These are phyloP conservation scores for Sugiyamaella mastotermitis DNA, from an alignment of 805 yeast species.

Conservation along the genomic window DNA sequence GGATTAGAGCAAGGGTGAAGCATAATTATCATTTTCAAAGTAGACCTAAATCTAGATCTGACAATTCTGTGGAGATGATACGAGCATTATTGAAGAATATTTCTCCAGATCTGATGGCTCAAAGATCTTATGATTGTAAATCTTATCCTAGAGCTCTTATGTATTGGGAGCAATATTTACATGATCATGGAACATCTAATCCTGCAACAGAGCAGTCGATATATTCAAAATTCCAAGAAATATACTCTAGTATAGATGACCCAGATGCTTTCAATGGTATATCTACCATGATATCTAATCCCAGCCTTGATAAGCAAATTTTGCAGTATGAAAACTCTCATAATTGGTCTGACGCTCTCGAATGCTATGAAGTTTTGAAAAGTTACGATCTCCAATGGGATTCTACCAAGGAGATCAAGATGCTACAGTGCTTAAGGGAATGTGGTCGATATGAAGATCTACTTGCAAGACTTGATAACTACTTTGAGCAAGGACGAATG, in stretches of 20 bases:
- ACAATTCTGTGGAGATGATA: conserved; percentile 9
- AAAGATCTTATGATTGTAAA: conserved; percentile 73
- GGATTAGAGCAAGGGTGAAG: conserved; percentile 37
- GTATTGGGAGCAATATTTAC: conserved; percentile 71
- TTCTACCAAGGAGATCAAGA: conserved; percentile 38
- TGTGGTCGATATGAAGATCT: conserved; percentile 72
- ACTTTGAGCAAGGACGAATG: conserved; percentile 14
- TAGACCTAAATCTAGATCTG: conserved; percentile 24
- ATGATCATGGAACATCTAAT: conserved; percentile 33
- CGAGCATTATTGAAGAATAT: conserved; percentile 44
- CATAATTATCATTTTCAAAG: conserved; percentile 1
- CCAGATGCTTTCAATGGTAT: conserved; percentile 87
- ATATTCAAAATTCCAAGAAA: conserved; percentile 47
- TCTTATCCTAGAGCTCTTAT: conserved; percentile 84
- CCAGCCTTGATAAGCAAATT: conserved; percentile 67
- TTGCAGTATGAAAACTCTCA: conserved; percentile 77
- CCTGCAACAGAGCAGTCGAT: conserved; percentile 27
- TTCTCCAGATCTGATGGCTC: conserved; percentile 67
- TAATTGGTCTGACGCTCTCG: conserved; percentile 82
- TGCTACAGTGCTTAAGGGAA: conserved; percentile 65
- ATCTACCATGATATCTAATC: conserved; percentile 57
- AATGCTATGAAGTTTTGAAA: conserved; percentile 68
- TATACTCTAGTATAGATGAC: conserved; percentile 85
- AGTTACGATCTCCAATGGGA: conserved; percentile 32
- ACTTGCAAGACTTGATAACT: conserved; percentile 38